Base-by-base conservation (phyloP, 1,139 yeast genomes). In the Kodamaea arcana region DNA sequence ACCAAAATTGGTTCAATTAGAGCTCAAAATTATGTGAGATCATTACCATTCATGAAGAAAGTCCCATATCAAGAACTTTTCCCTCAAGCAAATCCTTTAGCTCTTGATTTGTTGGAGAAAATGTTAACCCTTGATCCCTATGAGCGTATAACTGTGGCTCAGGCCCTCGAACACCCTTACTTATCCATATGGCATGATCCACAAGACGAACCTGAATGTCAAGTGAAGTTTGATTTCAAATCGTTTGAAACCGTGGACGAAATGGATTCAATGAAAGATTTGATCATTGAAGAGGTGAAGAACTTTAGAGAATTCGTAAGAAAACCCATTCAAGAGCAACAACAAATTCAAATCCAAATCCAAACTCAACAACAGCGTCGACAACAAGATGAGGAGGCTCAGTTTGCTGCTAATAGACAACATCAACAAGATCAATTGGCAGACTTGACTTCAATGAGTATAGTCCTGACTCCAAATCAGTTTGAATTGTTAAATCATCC, bases 121-220 rank as follows among this genome's bases (percentile, higher is more conserved):
- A 83, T 92, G 94, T 72, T 92, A 29, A 80, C 94, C 10, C 73
- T 92, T 41, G 97, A 92, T 54, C 97, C 98, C 0, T 74, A 75
- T 33, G 77, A 81, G 50, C 73, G 98, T 58, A 87, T 92, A 33
- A 78, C 94, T 0, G 97, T 90, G 2, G 88, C 84, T 37, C 83
- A 86, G 36, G 97, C 97, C 0, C 70, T 92, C 40, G 76, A 78
- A 42, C 98, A 92, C 59, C 95, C 95, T 6, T 92, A 92, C 54
- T 68, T 92, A 38, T 69, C 81, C 35, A 83, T 92, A 24, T 92
- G 98, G 98, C 97, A 90, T 56, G 98, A 92, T 53, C 95, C 97
- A 3, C 76, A 79, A 21, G 98, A 92, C 55, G 98, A 92, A 58
- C 96, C 96, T 4, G 80, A 72, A 29, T 88, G 97, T 57, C 80